phyloP scores from a whole-genome alignment of 148 eudicot genomes.

The Rhododendron ovatum region DNA sequence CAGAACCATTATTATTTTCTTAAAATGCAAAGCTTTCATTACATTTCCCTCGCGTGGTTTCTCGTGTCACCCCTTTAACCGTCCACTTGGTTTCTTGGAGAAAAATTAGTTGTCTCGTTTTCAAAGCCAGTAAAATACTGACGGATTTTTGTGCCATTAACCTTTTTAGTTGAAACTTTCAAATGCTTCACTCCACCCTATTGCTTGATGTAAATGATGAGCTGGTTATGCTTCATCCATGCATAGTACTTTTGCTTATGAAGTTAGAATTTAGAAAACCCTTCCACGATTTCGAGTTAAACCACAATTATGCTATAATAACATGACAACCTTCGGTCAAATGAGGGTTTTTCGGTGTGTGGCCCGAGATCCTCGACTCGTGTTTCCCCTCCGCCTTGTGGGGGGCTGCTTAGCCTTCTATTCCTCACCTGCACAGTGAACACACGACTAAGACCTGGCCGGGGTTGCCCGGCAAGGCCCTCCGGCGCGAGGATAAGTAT shows the following conservation, averaged over 20 bases:
- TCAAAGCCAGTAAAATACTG: not conserved
- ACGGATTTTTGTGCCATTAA: not conserved
- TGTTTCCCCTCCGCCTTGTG: too few species aligned
- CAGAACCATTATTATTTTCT: not conserved
- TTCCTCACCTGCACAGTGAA: too few species aligned
- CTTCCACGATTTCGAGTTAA: not conserved
- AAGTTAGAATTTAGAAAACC: not conserved
- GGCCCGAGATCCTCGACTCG: too few species aligned
- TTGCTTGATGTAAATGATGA: not conserved
- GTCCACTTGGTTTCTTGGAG: not conserved
- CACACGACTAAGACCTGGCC: too few species aligned
- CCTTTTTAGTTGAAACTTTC: not conserved
- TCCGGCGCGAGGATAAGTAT: too few species aligned
- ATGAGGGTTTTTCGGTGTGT: too few species aligned
- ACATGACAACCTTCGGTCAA: not conserved
- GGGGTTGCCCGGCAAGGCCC: too few species aligned
- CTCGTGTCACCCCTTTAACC: not conserved
- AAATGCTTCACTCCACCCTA: not conserved
- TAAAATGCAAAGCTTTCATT: not conserved
- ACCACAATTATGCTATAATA: not conserved
- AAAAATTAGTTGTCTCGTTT: not conserved
- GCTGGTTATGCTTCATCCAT: not conserved
- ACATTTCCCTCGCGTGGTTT: not conserved
- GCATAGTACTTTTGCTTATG: not conserved
- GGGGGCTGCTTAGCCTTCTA: too few species aligned